Conservation (phyloP, 768 basidiomycete species). For the Termitomyces sp. region DNA sequence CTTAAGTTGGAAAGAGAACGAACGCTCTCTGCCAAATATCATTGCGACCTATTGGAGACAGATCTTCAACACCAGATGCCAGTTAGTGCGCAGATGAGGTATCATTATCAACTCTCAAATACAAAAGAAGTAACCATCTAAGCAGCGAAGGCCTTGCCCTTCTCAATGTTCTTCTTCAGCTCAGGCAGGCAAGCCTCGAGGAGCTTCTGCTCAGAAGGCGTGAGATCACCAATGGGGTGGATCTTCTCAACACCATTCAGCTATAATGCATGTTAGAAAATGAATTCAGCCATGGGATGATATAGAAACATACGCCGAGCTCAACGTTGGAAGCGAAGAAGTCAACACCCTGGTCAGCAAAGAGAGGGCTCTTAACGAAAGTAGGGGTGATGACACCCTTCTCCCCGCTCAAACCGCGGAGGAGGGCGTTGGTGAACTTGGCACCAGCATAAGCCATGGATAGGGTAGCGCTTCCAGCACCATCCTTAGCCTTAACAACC, state of each 20-base stretch:
- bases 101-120: not conserved
- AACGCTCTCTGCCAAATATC: not conserved
- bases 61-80: not conserved
- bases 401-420: conserved; percentile 84
- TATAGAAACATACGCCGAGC: conserved; percentile 68
- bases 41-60: not conserved
- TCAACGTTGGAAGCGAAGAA: conserved; percentile 95
- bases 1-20: not conserved
- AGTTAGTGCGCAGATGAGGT: not conserved
- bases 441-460: conserved; percentile 96
- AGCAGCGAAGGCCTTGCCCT: conserved; percentile 77
- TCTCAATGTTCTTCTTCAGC: conserved; percentile 97
- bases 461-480: conserved; percentile 88
- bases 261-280: conserved; percentile 27
- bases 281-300: not conserved
- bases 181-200: conserved; percentile 86
- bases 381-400: conserved; percentile 81
- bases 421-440: conserved; percentile 78
- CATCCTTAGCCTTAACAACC: conserved; percentile 97
- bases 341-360: conserved; percentile 77
- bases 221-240: conserved; percentile 72
- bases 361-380: conserved; percentile 87
- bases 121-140: not conserved
- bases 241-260: conserved; percentile 90
- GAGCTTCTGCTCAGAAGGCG: conserved; percentile 79